These are phyloP conservation scores for Neospora caninum DNA, from an alignment of 169 alveolate genomes.

Conservation along the genomic window DNA sequence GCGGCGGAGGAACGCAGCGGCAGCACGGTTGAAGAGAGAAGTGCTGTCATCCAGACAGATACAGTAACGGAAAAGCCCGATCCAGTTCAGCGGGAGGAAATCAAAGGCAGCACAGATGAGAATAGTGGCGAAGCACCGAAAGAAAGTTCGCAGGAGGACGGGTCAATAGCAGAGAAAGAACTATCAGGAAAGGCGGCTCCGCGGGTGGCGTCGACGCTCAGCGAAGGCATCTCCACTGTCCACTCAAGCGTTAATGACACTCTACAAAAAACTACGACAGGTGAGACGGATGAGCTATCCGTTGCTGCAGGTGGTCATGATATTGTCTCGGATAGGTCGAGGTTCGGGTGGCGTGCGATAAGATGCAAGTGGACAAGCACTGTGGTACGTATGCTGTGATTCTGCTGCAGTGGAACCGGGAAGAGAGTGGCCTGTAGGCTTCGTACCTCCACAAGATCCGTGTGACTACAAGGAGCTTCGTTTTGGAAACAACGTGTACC, in stretches of 20 bases:
- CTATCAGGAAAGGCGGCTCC: not conserved
- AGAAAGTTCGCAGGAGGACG: not conserved
- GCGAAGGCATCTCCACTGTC: not conserved
- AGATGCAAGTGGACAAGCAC: not conserved
- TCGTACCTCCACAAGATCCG: constrained; percentile 61
- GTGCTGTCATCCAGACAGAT: not conserved
- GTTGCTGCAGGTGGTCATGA: too few relatives aligned
- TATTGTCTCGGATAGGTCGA: not conserved
- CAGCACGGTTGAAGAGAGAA: not conserved
- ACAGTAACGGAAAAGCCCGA: not conserved
- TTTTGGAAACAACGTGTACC: constrained; percentile 51
- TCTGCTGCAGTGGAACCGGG: not conserved
- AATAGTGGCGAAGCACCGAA: not conserved
- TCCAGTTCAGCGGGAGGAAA: not conserved
- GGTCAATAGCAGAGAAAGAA: not conserved
- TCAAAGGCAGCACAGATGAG: not conserved
- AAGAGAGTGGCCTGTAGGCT: constrained; percentile 55
- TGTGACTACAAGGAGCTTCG: constrained; percentile 52
- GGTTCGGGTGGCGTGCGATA: not conserved
- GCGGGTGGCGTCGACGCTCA: not conserved
- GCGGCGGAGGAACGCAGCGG: not conserved
- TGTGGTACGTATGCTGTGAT: not conserved
- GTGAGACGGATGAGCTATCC: not conserved
- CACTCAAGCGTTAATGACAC: not conserved
- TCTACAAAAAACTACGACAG: not conserved